Evolutionary conservation across 2,329 filamentous ascomycete species (phyloP).

Genomic region (Colletotrichum sp.): DNA sequence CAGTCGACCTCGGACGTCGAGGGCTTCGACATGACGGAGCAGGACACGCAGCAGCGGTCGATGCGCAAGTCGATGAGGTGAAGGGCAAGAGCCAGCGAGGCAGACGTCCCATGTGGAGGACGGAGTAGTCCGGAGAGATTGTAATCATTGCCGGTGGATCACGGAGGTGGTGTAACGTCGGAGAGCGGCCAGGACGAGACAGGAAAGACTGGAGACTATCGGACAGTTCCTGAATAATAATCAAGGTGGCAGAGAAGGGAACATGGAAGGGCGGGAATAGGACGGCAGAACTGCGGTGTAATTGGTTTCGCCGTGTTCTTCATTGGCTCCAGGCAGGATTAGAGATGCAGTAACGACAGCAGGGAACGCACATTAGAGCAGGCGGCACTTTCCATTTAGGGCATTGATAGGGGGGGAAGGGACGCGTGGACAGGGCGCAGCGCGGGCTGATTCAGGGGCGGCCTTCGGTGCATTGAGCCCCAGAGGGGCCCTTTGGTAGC

Average conservation of each 20-base stretch:
- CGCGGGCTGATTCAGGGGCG: neutral
- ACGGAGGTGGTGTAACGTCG: neutral
- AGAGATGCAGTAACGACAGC: neutral
- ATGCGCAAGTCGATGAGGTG: constrained; percentile 11
- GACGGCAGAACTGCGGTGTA: neutral
- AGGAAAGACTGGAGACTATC: neutral
- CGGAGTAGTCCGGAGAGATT: neutral
- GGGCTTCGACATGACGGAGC: constrained; percentile 6
- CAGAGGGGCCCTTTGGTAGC: neutral
- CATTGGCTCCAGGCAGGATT: neutral
- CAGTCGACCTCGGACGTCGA: constrained; percentile 7
- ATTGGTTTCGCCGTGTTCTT: neutral
- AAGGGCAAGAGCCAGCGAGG: neutral
- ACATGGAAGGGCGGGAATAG: neutral
- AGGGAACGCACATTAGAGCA: neutral
- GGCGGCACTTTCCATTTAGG: neutral
- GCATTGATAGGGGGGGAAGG: neutral
- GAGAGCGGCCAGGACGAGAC: neutral
- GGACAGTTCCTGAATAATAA: neutral
- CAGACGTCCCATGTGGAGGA: neutral
- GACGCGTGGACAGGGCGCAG: constrained; percentile 11
- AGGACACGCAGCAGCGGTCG: neutral
- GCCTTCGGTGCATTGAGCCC: neutral
- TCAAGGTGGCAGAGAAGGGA: neutral
- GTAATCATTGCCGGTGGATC: neutral